These are phyloP conservation scores for Cladosporium colombiae DNA, from an alignment of 2,329 filamentous ascomycete genomes.

Conservation along the genomic window DNA sequence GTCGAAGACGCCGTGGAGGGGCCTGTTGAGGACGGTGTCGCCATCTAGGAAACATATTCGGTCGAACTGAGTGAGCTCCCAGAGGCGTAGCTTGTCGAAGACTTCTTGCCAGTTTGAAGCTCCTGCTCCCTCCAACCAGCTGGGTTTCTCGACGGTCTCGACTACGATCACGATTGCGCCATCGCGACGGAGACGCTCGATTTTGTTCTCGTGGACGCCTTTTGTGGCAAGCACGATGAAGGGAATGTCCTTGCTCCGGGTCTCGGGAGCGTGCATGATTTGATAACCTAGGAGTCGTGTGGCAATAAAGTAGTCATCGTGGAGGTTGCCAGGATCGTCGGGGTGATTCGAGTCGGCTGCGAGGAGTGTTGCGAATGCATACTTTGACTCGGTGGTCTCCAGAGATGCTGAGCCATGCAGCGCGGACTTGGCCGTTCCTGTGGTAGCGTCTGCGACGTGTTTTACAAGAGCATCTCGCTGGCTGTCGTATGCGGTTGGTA, in stretches of 20 bases:
- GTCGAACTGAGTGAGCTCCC: conserved; percentile 42
- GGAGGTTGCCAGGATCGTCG: conserved; percentile 24
- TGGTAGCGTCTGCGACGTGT: conserved; percentile 4
- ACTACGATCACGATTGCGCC: conserved; percentile 33
- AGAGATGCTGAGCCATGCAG: background rate
- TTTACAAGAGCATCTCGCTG: conserved; percentile 18
- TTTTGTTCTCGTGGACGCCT: conserved; percentile 30
- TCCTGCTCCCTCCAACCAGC: conserved; percentile 18
- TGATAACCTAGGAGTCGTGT: conserved; percentile 36
- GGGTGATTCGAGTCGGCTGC: conserved; percentile 22
- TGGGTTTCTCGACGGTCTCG: conserved; percentile 22
- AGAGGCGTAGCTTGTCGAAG: conserved; percentile 43
- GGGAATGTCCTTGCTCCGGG: conserved; percentile 30
- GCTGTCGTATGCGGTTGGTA: conserved; percentile 14
- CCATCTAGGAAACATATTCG: conserved; percentile 40
- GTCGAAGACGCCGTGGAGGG: conserved; percentile 38
- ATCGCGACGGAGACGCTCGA: conserved; percentile 31
- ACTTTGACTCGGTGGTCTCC: conserved; percentile 22
- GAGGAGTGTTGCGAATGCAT: conserved; percentile 36
- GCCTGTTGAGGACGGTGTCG: conserved; percentile 35
- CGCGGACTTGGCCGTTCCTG: background rate
- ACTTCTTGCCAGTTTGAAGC: conserved; percentile 37
- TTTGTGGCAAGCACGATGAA: conserved; percentile 36
- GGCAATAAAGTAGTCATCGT: conserved; percentile 35
- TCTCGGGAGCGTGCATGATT: conserved; percentile 36